phyloP scores from a whole-genome alignment of 2,329 filamentous ascomycete species.

The Colletotrichum abscissum region DNA sequence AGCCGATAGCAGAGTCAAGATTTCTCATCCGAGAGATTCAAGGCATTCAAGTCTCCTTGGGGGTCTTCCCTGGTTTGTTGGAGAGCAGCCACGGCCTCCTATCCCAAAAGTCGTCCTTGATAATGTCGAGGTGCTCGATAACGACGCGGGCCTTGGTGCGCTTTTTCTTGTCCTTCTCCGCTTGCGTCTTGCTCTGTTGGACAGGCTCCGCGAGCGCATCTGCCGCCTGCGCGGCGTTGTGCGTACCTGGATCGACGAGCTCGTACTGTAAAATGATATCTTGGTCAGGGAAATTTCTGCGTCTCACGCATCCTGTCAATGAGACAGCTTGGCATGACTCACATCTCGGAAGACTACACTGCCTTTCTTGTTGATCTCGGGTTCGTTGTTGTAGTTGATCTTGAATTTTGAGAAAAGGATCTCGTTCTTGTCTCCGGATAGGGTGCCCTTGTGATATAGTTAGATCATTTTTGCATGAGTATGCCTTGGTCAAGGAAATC shows the following conservation, averaged over 20 bases:
- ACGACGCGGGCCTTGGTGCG: constrained; percentile 83
- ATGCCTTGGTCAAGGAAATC: constrained; percentile 33
- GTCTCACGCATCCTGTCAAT: constrained; percentile 56
- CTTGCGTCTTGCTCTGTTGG: constrained; percentile 79
- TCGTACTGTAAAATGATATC: constrained; percentile 63
- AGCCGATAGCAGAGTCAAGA: background rate
- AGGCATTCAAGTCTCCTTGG: constrained; percentile 62
- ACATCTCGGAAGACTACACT: constrained; percentile 89
- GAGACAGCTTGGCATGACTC: constrained; percentile 49
- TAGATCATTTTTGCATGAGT: background rate
- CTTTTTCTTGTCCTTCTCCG: constrained; percentile 85
- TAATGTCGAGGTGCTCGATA: constrained; percentile 90
- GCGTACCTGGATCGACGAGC: constrained; percentile 68
- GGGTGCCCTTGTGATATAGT: constrained; percentile 71
- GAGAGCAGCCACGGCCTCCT: constrained; percentile 85
- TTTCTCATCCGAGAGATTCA: background rate
- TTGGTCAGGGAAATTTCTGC: background rate
- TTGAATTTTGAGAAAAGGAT: constrained; percentile 89
- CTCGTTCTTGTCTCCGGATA: constrained; percentile 93
- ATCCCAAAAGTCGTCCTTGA: constrained; percentile 95
- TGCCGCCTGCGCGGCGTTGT: constrained; percentile 57
- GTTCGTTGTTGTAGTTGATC: constrained; percentile 98
- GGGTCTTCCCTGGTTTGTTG: constrained; percentile 77
- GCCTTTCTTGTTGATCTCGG: constrained; percentile 92
- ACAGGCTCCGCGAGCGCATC: constrained; percentile 63